Base-by-base conservation (phyloP, 257 asterid species). In the Solanum boliviense region DNA sequence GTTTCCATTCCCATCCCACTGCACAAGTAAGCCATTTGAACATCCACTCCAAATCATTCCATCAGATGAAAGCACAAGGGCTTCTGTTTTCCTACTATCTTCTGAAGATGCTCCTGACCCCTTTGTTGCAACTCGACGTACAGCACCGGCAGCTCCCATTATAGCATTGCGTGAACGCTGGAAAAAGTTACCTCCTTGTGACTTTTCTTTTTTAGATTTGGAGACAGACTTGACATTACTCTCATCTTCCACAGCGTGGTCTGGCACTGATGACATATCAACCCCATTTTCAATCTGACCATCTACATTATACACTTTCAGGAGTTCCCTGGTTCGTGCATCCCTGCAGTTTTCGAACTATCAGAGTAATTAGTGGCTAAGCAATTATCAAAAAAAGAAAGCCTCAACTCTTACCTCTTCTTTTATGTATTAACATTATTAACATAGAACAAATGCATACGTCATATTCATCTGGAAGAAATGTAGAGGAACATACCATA, bases 121-220 rank as follows among this genome's bases (percentile, higher is more conserved):
- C 87, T 93, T 95, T 13, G 94, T 84, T 75, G 99, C 99, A 88
- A 92, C 99, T 84, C 99, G 92, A 8, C 99, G 93, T 68, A 97
- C 99, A 35, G 99, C 99, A 92, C 93, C 99, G 6, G 99, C 99
- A 52, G 99, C 99, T n/a, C 99, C 99, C 93, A 94, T 89, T 38
- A 97, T 90, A 36, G 98, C 99, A 86, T 95, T 97, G 29, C 99
- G 94, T 3, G 99, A 97, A 27, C 99, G 89, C 85, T 97, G 99
- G 90, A 97, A 85, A 86, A 97, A 97, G 89, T 93, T 84, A 67
- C 65, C 56, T 88, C 93, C 94, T 87, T 94, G 97, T 11, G 99
- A 91, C 88, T 96, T 97, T 87, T 97, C 99, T 93, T 95, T 97
- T 89, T 94, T 97, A n/a, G 98, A 88, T 92, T 96, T 96, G 46